Base-by-base conservation (phyloP, 2,329 filamentous ascomycete species). In the Mycosphaerella arachidis region DNA sequence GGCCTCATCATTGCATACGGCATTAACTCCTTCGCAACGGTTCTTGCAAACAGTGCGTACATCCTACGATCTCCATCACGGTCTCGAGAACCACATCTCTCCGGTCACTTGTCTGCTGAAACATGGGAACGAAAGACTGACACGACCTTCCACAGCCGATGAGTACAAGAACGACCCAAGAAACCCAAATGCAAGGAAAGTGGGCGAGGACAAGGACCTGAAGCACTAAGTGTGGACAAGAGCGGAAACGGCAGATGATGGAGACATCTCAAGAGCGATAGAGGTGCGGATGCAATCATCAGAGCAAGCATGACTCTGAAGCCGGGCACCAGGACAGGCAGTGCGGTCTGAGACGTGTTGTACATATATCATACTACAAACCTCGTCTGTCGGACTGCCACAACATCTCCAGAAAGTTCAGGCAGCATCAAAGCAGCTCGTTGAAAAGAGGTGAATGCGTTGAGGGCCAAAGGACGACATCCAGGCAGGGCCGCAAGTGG, bases 151-250 rank as follows among this genome's bases (percentile, higher is more conserved):
- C 29, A 66, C 71, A 97, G 93, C 86, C 82, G 90, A 90, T 71
- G 91, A 97, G 82, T 97, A 85, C 86, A 95, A 92, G 87, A 95
- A 96, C 83, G 93, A 97, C 80, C 91, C 92, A 68, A 87, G 92
- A 78, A 97, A 97, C 85, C 87, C 86, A 68, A 81, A 82, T 56
- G 72, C 71, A 53, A 77, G 75, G 69, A 70, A 63, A 55, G 57
- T 62, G 55, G 70, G 69, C 63, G 60, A 64, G 54, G 50, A 62
- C 58, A 68, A 72, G 40, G 40, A 43, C 13, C 3, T 43, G 40
- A 43, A 43, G 40, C 40, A 43, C 40, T 43, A 18, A 18, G n/a
- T n/a, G 13, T n/a, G 16, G 13, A n/a, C 3, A n/a, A 18, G 7
- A 43, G 40, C 40, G n/a, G 8, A 18, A n/a, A 18, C 40, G n/a